Evolutionary conservation across 2,329 filamentous ascomycete species (phyloP), one percentile per base, ranked within the genome.

Genomic region (Ophiocordyceps unilateralis): DNA sequence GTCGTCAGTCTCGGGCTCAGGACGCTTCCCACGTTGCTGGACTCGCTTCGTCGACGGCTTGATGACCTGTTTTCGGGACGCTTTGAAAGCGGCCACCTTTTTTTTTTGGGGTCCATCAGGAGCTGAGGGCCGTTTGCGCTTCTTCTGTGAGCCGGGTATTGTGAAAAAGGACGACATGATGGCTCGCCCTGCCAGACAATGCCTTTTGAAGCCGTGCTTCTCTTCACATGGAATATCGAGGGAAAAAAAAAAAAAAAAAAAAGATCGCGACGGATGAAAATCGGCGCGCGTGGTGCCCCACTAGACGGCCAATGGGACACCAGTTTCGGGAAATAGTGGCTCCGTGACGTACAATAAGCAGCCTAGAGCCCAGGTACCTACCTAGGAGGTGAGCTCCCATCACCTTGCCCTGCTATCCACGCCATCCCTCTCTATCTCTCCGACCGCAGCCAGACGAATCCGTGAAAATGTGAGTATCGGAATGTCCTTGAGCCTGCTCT

Each of bases 81-180:
- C 46, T 48, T 68, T 69, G 24, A 69, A 58, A 42, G 66, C 64
- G 49, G 70, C 70, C 47, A 70, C 53, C 58, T 74, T 68, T 56
- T 79, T 81, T 59, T 78, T 81, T 59, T 78, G 78, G 2, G 76
- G 71, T 6, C 61, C 61, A 41, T 76, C 70, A 15, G 66, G 57
- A 22, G 70, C 69, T 44, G 66, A 61, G 7, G 67, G 55, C 47
- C 88, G 74, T 70, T 96, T 96, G 54, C 91, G 74, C 72, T 96
- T 96, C 67, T 84, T 85, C 57, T 89, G 82, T 41, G 83, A 81
- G 36, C 83, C 82, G 6, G 91, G 87, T 34, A 81, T 69, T 42
- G 88, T 94, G 65, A 98, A 98, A 65, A 96, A 98, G 34, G 88
- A 94, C 55, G 89, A 93, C 88, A 93, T 93, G 51, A 50, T 67